Evolutionary conservation across 371 early-diverging fungal genomes (phyloP).

Genomic region (Apophysomyces ossiformis): DNA sequence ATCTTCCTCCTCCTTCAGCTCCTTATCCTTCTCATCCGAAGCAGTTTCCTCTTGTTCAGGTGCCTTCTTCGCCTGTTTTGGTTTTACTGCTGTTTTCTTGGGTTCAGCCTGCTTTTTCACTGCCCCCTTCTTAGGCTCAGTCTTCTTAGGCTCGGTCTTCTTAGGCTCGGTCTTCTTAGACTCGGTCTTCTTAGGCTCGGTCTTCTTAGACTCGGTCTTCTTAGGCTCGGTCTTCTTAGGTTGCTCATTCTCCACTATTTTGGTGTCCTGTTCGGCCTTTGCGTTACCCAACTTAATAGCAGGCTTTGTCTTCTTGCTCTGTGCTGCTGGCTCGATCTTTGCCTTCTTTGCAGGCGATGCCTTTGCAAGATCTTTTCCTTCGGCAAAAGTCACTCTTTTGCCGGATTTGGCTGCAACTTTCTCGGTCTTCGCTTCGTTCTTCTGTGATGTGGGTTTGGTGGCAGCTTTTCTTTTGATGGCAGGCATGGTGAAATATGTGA

Average conservation of each 20-base stretch:
- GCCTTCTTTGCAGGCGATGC: constrained; percentile 9
- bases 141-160: neutral
- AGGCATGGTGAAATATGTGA: constrained; percentile 1
- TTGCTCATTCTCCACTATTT: neutral
- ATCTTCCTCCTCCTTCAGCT: constrained; percentile 8
- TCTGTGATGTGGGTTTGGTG: neutral
- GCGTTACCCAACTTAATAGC: neutral
- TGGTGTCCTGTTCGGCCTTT: neutral
- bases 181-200: constrained; percentile 1
- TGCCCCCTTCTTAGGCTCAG: neutral
- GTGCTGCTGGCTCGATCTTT: constrained; percentile 3
- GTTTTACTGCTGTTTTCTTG: neutral
- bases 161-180: neutral
- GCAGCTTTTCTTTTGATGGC: constrained; percentile 5
- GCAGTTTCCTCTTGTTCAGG: constrained; percentile 20
- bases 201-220: neutral
- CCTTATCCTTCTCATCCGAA: constrained; percentile 20
- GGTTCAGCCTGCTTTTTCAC: neutral
- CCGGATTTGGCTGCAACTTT: neutral
- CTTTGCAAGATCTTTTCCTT: constrained; percentile 4
- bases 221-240: neutral
- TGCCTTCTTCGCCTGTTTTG: constrained; percentile 14
- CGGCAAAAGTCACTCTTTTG: constrained; percentile 1
- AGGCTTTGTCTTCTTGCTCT: constrained; percentile 1
- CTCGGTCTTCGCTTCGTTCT: neutral